Evolutionary conservation across 306 rosid species (phyloP).

Genomic region (Cucurbita argyrosperma): DNA sequence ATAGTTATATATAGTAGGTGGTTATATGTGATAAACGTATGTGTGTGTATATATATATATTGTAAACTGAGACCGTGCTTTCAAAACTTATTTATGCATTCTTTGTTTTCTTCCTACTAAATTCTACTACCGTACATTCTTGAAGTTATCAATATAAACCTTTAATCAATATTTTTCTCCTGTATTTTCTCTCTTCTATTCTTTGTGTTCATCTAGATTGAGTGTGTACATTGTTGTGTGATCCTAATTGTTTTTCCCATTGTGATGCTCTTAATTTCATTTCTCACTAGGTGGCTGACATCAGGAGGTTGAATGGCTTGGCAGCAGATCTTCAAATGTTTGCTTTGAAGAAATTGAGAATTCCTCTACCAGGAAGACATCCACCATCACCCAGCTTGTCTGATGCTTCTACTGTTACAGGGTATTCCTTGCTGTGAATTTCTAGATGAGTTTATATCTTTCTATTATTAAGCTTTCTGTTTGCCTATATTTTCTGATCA

Average conservation of each 20-base stretch:
- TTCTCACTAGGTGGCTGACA: conserved; percentile 49
- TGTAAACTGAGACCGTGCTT: no score
- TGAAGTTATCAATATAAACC: no score
- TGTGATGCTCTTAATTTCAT: background rate
- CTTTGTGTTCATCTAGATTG: no score
- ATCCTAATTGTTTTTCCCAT: background rate
- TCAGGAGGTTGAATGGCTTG: conserved; percentile 69
- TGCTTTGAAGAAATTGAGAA: conserved; percentile 56
- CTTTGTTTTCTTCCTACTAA: no score
- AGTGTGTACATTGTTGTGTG: no score
- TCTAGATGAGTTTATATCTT: background rate
- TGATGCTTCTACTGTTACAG: conserved; percentile 21
- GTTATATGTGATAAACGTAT: no score
- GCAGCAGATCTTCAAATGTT: conserved; percentile 86
- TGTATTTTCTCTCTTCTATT: no score
- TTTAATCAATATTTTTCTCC: no score
- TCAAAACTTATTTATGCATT: no score
- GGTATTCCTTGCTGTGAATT: conserved; percentile 18
- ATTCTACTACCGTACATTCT: no score
- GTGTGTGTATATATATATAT: no score
- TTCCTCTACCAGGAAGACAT: conserved; percentile 82
- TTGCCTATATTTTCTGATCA: background rate
- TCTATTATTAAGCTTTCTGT: background rate
- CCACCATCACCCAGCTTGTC: conserved; percentile 40
- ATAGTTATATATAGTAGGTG: no score